Evolutionary conservation across 73 alveolate genomes (phyloP).

Genomic region (Symbiodinium pilosum): DNA sequence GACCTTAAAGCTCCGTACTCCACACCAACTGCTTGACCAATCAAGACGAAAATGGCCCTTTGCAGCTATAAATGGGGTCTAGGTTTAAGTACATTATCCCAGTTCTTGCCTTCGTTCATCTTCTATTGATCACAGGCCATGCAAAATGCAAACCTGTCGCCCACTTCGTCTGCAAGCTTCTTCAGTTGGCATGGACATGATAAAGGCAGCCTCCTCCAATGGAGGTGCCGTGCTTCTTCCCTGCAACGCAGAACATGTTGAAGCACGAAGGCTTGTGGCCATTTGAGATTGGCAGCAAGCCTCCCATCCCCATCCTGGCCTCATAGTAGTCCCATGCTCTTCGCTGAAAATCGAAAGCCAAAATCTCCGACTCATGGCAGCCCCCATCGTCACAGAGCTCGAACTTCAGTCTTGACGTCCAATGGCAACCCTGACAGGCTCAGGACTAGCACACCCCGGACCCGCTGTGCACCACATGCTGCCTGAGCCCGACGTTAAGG

Average conservation of each 20-base stretch:
- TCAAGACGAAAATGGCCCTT: too few species aligned
- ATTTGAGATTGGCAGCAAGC: neutral
- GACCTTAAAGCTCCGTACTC: too few species aligned
- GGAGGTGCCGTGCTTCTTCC: slow-evolving; percentile 63
- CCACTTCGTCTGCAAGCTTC: slow-evolving; percentile 22
- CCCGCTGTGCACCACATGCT: too few species aligned
- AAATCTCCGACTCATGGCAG: slow-evolving; percentile 70
- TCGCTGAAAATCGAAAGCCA: slow-evolving; percentile 81
- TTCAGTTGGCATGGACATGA: slow-evolving; percentile 48
- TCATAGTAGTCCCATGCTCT: slow-evolving; percentile 65
- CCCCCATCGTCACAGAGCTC: slow-evolving; percentile 70
- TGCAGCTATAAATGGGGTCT: too few species aligned
- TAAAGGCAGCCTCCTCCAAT: slow-evolving; percentile 63
- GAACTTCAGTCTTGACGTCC: slow-evolving; percentile 66
- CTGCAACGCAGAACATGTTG: neutral
- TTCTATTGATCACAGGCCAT: too few species aligned
- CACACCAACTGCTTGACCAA: too few species aligned
- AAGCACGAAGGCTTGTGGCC: neutral
- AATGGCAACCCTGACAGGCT: slow-evolving; percentile 70
- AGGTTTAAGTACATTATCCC: too few species aligned
- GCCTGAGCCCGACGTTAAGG: too few species aligned
- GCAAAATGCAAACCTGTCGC: too few species aligned
- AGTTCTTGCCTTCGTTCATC: too few species aligned
- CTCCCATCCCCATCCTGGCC: neutral
- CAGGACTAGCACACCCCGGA: too few species aligned